Percentiles rank a stretch among this genome's conserved stretches.
Conservation (phyloP, 768 basidiomycete species). For the Pulveroboletus sp. region DNA sequence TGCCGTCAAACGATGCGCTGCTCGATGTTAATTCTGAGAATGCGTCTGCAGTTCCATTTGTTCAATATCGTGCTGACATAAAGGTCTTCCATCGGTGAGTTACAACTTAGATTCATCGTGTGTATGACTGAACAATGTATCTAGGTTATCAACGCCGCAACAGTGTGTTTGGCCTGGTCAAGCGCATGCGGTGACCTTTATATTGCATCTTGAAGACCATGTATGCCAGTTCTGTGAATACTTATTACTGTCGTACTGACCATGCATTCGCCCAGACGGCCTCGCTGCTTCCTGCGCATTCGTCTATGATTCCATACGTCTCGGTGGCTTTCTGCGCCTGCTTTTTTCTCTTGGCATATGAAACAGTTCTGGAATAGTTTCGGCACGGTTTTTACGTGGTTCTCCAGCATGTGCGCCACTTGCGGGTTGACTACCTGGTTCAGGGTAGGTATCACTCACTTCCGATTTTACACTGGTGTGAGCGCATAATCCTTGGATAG, state of each 20-base stretch:
- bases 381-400: conserved; percentile 40
- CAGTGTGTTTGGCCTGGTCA: conserved; percentile 43
- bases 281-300: conserved; percentile 47
- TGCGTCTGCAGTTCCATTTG: conserved; percentile 47
- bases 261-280: conserved; percentile 39
- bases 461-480: conserved; percentile 44
- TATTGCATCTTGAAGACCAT: conserved; percentile 32
- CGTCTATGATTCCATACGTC: conserved; percentile 48
- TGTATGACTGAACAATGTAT: background rate
- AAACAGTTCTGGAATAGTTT: conserved; percentile 34
- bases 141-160: conserved; percentile 31
- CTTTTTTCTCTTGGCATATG: conserved; percentile 36
- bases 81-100: conserved; percentile 42
- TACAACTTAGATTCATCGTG: background rate
- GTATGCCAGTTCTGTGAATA: conserved; percentile 9
- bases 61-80: conserved; percentile 51
- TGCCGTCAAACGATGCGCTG: conserved; percentile 39
- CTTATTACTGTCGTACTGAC: conserved; percentile 1
- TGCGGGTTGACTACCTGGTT: conserved; percentile 41
- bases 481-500: conserved; percentile 47
- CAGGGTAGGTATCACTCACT: conserved; percentile 40
- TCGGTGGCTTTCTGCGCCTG: conserved; percentile 27
- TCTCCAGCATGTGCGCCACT: conserved; percentile 30
- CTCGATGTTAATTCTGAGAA: conserved; percentile 36
- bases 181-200: conserved; percentile 36